A percentile compares a stretch with the other conserved stretches of the same genome.
These are phyloP conservation scores for Sapria himalayana DNA, from an alignment of 345 rosid genomes.

Conservation along the genomic window DNA sequence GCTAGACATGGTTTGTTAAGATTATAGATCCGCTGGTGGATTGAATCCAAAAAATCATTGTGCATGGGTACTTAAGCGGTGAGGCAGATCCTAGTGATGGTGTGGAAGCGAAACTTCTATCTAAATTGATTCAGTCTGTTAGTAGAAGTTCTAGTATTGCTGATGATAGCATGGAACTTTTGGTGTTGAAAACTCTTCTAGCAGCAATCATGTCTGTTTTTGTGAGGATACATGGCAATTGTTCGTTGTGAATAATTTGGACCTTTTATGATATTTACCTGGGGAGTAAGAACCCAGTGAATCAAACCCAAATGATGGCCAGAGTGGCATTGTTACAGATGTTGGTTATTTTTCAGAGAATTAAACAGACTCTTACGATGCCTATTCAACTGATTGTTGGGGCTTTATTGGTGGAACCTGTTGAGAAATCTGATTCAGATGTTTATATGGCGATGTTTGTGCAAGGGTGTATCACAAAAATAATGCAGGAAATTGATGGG, in stretches of 20 bases:
- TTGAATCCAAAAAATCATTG: conserved; percentile 75
- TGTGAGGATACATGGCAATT: conserved; percentile 76
- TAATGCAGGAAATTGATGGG: conserved; percentile 65
- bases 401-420: conserved; percentile 88
- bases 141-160: conserved; percentile 68
- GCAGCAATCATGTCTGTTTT: conserved; percentile 81
- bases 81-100: conserved; percentile 81
- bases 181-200: conserved; percentile 56
- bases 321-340: conserved; percentile 91
- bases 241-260: conserved; percentile 68
- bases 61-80: conserved; percentile 80
- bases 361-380: conserved; percentile 84
- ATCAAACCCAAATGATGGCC: conserved; percentile 83
- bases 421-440: conserved; percentile 64
- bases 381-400: conserved; percentile 95
- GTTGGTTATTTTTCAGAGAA: conserved; percentile 87
- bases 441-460: conserved; percentile 67
- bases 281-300: conserved; percentile 75
- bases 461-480: conserved; percentile 58
- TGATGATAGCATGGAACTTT: conserved; percentile 60
- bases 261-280: conserved; percentile 87
- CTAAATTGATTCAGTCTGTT: conserved; percentile 52
- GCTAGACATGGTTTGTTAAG: conserved; percentile 47
- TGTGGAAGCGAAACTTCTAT: conserved; percentile 40
- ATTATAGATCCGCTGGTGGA: conserved; percentile 85